Evolutionary conservation across 2,329 filamentous ascomycete genomes (phyloP).

Genomic region (Microascus cirrosus): DNA sequence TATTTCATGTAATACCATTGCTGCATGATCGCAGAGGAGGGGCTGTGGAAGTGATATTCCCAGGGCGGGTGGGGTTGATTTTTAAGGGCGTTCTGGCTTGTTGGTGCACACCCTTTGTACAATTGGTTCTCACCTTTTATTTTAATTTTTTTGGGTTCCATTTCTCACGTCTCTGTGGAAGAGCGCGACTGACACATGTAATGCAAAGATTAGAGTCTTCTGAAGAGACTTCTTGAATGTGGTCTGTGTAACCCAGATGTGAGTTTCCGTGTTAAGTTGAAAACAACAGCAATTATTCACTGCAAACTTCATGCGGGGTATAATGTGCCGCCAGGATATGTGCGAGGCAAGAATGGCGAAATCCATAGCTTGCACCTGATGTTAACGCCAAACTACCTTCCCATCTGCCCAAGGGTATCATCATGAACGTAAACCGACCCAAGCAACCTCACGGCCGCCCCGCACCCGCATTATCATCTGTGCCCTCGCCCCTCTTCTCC

Average conservation of each 20-base stretch:
- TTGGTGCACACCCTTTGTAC: no score
- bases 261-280: neutral
- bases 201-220: no score
- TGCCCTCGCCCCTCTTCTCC: neutral
- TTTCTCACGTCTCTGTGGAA: neutral
- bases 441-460: neutral
- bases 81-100: no score
- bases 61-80: no score
- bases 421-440: neutral
- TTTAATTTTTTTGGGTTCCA: neutral
- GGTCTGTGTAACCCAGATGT: neutral
- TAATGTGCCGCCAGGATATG: neutral
- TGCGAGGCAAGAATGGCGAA: neutral
- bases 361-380: neutral
- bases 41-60: no score
- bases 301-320: neutral
- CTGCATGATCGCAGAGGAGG: neutral
- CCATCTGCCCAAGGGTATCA: neutral
- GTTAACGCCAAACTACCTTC: neutral
- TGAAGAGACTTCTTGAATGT: no score
- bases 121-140: no score
- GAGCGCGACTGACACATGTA: no score
- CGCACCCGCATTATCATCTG: conserved; percentile 1
- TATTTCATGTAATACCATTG: neutral
- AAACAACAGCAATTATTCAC: neutral